Conservation (phyloP, 371 early-diverging fungal genomes). For the Mortierella polycephala region DNA sequence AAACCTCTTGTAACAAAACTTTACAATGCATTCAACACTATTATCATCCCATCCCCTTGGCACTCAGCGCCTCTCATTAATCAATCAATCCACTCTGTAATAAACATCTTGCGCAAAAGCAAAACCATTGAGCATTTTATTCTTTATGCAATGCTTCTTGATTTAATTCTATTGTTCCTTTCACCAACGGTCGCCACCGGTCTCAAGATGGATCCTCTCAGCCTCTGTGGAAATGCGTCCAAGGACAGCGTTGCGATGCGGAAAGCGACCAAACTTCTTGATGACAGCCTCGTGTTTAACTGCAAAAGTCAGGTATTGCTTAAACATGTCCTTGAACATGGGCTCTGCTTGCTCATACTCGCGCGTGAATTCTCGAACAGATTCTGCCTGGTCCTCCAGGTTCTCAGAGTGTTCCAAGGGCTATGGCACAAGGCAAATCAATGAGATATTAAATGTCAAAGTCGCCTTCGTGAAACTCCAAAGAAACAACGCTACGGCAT, state of each 20-base stretch:
- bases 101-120: too few species aligned
- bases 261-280: slow-evolving; percentile 69
- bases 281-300: slow-evolving; percentile 60
- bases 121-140: too few species aligned
- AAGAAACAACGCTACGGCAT: not conserved
- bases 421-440: slow-evolving; percentile 8
- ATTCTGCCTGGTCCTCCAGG: slow-evolving; percentile 60
- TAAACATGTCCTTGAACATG: slow-evolving; percentile 52
- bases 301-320: slow-evolving; percentile 53
- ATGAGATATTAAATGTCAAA: not conserved
- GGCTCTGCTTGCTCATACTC: slow-evolving; percentile 49
- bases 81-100: too few species aligned
- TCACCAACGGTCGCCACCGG: slow-evolving; percentile 37
- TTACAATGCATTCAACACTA: too few species aligned
- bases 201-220: slow-evolving; percentile 57
- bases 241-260: slow-evolving; percentile 64
- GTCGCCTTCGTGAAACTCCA: not conserved
- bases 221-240: slow-evolving; percentile 60
- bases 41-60: too few species aligned
- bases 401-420: slow-evolving; percentile 71
- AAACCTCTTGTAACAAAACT: slow-evolving; percentile 12
- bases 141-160: too few species aligned
- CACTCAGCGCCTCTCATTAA: too few species aligned
- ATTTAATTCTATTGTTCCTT: too few species aligned
- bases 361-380: slow-evolving; percentile 57